phyloP scores from a whole-genome alignment of 2,329 filamentous ascomycete genomes.

The Fusarium protoensiforme region DNA sequence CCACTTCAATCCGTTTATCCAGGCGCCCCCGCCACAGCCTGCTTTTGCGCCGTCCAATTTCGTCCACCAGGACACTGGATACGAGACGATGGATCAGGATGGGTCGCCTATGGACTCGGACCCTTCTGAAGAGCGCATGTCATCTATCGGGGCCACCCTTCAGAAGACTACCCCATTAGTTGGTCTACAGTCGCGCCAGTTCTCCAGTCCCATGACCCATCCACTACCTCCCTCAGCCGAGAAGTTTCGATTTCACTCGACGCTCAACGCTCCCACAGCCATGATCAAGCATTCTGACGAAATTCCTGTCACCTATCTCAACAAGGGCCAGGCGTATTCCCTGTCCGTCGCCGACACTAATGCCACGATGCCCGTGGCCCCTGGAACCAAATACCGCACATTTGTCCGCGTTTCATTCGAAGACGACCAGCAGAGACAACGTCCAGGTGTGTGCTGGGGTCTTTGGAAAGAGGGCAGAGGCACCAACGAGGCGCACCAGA shows the following conservation, averaged over 20 bases:
- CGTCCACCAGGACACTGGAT: constrained; percentile 81
- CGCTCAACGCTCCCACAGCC: constrained; percentile 91
- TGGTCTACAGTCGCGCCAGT: constrained; percentile 64
- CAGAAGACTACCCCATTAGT: constrained; percentile 70
- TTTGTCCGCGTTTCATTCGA: constrained; percentile 97
- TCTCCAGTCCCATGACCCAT: constrained; percentile 57
- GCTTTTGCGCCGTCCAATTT: constrained; percentile 84
- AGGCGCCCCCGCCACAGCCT: constrained; percentile 65
- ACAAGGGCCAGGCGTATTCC: constrained; percentile 96
- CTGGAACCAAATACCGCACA: constrained; percentile 82
- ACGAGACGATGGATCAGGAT: constrained; percentile 82
- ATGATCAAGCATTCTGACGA: constrained; percentile 93
- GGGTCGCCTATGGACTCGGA: constrained; percentile 73
- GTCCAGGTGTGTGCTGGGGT: constrained; percentile 85
- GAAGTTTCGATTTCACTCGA: constrained; percentile 90
- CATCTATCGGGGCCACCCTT: constrained; percentile 69
- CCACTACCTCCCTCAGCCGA: constrained; percentile 67
- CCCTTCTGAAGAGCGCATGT: constrained; percentile 61
- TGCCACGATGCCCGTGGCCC: constrained; percentile 66
- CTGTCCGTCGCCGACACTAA: constrained; percentile 84
- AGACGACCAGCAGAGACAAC: constrained; percentile 90
- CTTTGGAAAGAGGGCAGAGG: constrained; percentile 96
- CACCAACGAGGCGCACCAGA: constrained; percentile 94
- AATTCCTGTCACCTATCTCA: constrained; percentile 97
- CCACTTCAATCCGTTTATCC: constrained; percentile 78